Base-by-base conservation (phyloP, 2,329 filamentous ascomycete genomes). In the Phyllosticta citrichinensis region DNA sequence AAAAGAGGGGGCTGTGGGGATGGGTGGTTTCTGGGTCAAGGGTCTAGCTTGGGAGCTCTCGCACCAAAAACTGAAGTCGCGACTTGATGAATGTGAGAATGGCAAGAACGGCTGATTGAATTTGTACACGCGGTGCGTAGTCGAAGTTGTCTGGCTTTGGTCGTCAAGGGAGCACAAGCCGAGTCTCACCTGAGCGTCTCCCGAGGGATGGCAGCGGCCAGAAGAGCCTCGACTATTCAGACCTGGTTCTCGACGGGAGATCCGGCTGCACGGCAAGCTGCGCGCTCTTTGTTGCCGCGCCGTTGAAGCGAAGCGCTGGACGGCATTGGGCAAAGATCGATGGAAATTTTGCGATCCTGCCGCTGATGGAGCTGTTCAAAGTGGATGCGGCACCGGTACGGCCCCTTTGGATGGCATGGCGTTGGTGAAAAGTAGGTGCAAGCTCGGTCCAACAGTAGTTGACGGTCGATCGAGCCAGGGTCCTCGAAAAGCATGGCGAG, bases 131-230 rank as follows among this genome's bases (percentile, higher is more conserved):
- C 27, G 25, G 55, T 20, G 25, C 52, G 33, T 22, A 14, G 52
- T 52, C 58, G 50, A 51, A 6, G 54, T 56, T 54, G 54, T 53
- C 56, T 52, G 30, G 54, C 27, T 20, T 20, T 54, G 25, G 52
- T 61, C 52, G 52, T 53, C 40, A 5, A 24, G 52, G 59, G 52
- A 24, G 59, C 50, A 53, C 53, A 40, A 47, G 6, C n/a, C 25
- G n/a, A 52, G 19, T 20, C 59, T 61, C 59, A 61, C 59, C 59
- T 61, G 59, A 61, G 25, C 54, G 59, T 61, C 58, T 56, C 59
- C 40, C 59, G 59, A 20, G 55, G 50, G 52, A 19, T 47, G 14
- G 40, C 14, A 47, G 40, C 40, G 59, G 59, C 59, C 53, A 60
- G 58, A 56, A 25, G 47, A 35, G 14, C 19, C 19, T 52, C 53